phyloP scores from a whole-genome alignment of 2,329 filamentous ascomycete genomes.

The Pezicula neosporulosa region DNA sequence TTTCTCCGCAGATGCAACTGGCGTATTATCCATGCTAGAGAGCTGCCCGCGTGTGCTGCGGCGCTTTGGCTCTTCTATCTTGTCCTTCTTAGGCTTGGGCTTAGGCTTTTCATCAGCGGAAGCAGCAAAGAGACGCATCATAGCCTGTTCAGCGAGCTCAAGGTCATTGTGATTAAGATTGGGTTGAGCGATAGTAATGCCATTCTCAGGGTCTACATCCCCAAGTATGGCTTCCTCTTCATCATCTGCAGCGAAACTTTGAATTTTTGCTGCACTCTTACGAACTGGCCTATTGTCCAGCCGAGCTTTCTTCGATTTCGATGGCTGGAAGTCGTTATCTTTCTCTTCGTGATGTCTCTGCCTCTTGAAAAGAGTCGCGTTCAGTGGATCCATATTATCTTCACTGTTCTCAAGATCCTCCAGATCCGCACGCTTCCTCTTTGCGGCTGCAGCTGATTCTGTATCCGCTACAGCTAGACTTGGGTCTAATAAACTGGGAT shows the following conservation, averaged over 20 bases:
- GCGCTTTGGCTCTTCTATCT: slow-evolving; percentile 8
- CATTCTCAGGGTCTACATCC: background rate
- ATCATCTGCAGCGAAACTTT: background rate
- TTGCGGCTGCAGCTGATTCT: background rate
- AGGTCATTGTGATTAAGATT: slow-evolving; percentile 4
- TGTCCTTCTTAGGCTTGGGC: slow-evolving; percentile 1
- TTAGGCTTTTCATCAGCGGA: background rate
- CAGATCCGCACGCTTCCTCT: background rate
- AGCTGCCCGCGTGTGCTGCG: slow-evolving; percentile 10
- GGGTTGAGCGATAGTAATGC: background rate
- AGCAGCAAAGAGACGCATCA: slow-evolving; percentile 8
- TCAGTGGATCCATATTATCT: background rate
- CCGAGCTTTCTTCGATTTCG: background rate
- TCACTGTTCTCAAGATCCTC: background rate
- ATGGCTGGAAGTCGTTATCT: background rate
- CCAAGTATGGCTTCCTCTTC: background rate
- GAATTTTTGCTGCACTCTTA: background rate
- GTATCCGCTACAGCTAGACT: slow-evolving; percentile 16
- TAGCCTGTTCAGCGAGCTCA: slow-evolving; percentile 19
- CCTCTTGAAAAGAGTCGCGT: background rate
- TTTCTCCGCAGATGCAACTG: slow-evolving; percentile 6
- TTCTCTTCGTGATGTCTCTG: background rate
- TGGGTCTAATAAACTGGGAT: slow-evolving; percentile 18
- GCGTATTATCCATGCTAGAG: background rate
- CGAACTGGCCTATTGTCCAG: background rate